Percentiles rank a stretch among this genome's conserved stretches.
These are phyloP conservation scores for Seiridium cupressi DNA, from an alignment of 2,329 filamentous ascomycete genomes.

Conservation along the genomic window DNA sequence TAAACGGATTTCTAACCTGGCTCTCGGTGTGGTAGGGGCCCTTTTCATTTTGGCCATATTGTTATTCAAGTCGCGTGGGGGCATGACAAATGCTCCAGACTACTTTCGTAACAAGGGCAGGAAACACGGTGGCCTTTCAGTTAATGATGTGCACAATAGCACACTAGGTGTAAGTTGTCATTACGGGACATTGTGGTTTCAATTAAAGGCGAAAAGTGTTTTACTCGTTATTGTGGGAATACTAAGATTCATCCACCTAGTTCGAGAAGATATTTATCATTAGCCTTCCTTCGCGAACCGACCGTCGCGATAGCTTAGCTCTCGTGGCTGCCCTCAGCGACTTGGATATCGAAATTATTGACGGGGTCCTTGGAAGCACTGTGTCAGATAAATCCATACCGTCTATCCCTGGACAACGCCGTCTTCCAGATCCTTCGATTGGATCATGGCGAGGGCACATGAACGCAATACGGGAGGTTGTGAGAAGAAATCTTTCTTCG, in stretches of 20 bases:
- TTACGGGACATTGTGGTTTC: too few relatives aligned
- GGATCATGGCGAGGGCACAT: slow-evolving; percentile 38
- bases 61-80: too few relatives aligned
- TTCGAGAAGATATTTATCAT: slow-evolving; percentile 52
- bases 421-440: slow-evolving; percentile 24
- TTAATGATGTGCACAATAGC: not conserved
- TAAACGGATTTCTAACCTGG: too few relatives aligned
- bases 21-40: too few relatives aligned
- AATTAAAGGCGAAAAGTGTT: too few relatives aligned
- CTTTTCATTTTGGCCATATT: too few relatives aligned
- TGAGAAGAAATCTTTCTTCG: slow-evolving; percentile 39
- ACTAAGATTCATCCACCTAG: slow-evolving; percentile 22
- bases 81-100: too few relatives aligned
- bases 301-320: slow-evolving; percentile 48
- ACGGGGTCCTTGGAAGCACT: slow-evolving; percentile 39
- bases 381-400: slow-evolving; percentile 37
- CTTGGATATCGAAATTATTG: slow-evolving; percentile 42
- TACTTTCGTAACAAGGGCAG: not conserved
- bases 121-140: not conserved
- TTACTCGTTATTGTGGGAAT: too few relatives aligned
- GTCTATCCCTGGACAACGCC: slow-evolving; percentile 26
- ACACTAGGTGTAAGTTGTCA: not conserved
- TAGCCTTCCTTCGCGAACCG: slow-evolving; percentile 46
- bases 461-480: slow-evolving; percentile 36
- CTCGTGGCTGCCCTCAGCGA: slow-evolving; percentile 44